These are phyloP conservation scores for Cercospora brassicicola DNA, from an alignment of 2,329 filamentous ascomycete genomes.

Conservation along the genomic window DNA sequence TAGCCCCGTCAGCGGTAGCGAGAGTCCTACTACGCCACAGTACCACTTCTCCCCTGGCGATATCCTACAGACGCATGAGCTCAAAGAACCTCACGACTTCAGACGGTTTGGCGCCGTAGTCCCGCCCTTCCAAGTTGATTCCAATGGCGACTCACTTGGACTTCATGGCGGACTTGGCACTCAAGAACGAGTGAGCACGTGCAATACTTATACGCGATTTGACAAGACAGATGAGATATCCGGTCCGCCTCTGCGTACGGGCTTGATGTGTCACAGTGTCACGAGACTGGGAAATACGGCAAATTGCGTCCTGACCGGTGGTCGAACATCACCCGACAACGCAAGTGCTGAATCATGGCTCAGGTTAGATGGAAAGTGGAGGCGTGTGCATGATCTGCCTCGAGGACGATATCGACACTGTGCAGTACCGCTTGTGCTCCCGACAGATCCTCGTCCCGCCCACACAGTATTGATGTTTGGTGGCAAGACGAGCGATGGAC, in stretches of 20 bases:
- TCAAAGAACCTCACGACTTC: slow-evolving; percentile 32
- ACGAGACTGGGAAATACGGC: slow-evolving; percentile 60
- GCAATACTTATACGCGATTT: slow-evolving; percentile 45
- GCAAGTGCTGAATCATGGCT: slow-evolving; percentile 76
- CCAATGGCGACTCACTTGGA: slow-evolving; percentile 37
- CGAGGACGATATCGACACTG: slow-evolving; percentile 74
- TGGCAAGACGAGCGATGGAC: slow-evolving; percentile 47
- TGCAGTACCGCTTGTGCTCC: slow-evolving; percentile 50
- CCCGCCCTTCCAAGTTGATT: slow-evolving; percentile 32
- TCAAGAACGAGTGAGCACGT: slow-evolving; percentile 51
- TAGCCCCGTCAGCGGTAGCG: slow-evolving; percentile 19
- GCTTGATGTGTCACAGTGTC: slow-evolving; percentile 71
- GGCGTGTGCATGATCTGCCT: slow-evolving; percentile 64
- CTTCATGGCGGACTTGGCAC: slow-evolving; percentile 50
- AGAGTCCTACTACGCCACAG: slow-evolving; percentile 27
- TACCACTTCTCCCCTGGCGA: slow-evolving; percentile 30
- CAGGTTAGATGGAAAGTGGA: slow-evolving; percentile 64
- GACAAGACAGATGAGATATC: slow-evolving; percentile 30
- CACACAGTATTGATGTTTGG: slow-evolving; percentile 48
- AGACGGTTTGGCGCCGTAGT: slow-evolving; percentile 46
- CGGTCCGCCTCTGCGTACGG: slow-evolving; percentile 36
- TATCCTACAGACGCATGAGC: slow-evolving; percentile 32
- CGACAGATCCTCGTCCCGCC: slow-evolving; percentile 35
- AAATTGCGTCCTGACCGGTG: slow-evolving; percentile 69
- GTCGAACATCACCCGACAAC: slow-evolving; percentile 71